These are phyloP conservation scores for Fusarium dlaminii DNA, from an alignment of 2,329 filamentous ascomycete species.

Conservation along the genomic window DNA sequence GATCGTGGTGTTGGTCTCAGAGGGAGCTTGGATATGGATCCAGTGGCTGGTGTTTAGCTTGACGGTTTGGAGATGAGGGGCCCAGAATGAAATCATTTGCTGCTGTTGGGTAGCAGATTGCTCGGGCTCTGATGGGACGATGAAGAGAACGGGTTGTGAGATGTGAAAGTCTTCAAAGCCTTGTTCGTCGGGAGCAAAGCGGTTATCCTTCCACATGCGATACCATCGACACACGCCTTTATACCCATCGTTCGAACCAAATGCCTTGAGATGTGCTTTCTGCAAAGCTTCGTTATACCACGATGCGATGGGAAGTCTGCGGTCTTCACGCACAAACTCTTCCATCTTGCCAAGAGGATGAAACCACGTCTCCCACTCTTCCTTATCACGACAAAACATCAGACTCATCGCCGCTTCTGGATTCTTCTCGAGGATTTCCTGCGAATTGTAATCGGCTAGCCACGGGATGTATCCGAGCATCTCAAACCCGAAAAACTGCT, in stretches of 20 bases:
- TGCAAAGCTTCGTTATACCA: constrained; percentile 43
- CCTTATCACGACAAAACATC: constrained; percentile 40
- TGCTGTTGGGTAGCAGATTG: constrained; percentile 35
- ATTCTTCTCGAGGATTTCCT: constrained; percentile 37
- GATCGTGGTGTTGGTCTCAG: constrained; percentile 38
- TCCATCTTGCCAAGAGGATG: constrained; percentile 44
- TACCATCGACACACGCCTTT: constrained; percentile 47
- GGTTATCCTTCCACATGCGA: constrained; percentile 45
- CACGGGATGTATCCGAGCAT: constrained; percentile 47
- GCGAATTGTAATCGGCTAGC: constrained; percentile 31
- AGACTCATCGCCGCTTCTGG: constrained; percentile 42
- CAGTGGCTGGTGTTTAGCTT: constrained; percentile 49
- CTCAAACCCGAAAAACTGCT: constrained; percentile 41
- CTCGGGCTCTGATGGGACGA: constrained; percentile 30
- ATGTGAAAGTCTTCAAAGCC: constrained; percentile 28
- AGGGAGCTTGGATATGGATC: constrained; percentile 44
- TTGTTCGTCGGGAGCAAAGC: constrained; percentile 40
- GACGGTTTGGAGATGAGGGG: constrained; percentile 49
- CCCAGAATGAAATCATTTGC: constrained; percentile 43
- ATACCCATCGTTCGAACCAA: constrained; percentile 39
- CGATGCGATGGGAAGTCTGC: constrained; percentile 30
- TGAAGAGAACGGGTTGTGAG: constrained; percentile 36
- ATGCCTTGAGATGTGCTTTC: constrained; percentile 36
- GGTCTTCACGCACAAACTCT: constrained; percentile 39
- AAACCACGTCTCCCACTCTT: constrained; percentile 41